Evolutionary conservation across 768 basidiomycete genomes (phyloP).

Genomic region (Tricholoma hemisulphureum): DNA sequence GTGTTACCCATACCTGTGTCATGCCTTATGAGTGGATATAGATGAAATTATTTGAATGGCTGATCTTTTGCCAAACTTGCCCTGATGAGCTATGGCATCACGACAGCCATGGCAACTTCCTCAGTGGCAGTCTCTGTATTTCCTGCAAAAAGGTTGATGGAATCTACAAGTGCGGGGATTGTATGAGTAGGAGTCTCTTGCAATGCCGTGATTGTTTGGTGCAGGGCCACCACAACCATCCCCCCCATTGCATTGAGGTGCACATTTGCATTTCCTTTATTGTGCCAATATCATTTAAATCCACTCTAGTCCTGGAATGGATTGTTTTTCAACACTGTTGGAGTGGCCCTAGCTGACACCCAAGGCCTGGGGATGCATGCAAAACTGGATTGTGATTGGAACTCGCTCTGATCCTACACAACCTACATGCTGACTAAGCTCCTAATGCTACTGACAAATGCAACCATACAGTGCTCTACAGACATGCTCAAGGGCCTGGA

Average conservation of each 20-base stretch:
- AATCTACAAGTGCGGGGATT: neutral
- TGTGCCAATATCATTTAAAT: neutral
- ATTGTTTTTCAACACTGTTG: neutral
- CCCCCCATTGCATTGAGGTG: neutral
- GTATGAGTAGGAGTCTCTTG: neutral
- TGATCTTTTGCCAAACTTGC: neutral
- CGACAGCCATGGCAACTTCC: neutral
- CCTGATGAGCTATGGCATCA: slow-evolving; percentile 8
- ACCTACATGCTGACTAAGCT: too few species aligned
- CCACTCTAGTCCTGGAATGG: neutral
- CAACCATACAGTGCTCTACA: too few species aligned
- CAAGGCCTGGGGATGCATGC: too few species aligned
- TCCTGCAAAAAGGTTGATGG: neutral
- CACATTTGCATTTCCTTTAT: neutral
- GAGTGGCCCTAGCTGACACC: too few species aligned
- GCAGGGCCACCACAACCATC: neutral
- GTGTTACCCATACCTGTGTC: too few species aligned
- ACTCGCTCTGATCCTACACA: too few species aligned
- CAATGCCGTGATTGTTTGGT: neutral
- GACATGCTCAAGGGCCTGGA: too few species aligned
- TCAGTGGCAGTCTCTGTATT: neutral
- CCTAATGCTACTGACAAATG: too few species aligned
- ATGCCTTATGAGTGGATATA: too few species aligned
- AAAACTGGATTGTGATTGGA: too few species aligned
- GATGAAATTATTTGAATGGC: slow-evolving; percentile 5